These are phyloP conservation scores for Chaetomium strumarium DNA, from an alignment of 2,329 filamentous ascomycete species.

Conservation along the genomic window DNA sequence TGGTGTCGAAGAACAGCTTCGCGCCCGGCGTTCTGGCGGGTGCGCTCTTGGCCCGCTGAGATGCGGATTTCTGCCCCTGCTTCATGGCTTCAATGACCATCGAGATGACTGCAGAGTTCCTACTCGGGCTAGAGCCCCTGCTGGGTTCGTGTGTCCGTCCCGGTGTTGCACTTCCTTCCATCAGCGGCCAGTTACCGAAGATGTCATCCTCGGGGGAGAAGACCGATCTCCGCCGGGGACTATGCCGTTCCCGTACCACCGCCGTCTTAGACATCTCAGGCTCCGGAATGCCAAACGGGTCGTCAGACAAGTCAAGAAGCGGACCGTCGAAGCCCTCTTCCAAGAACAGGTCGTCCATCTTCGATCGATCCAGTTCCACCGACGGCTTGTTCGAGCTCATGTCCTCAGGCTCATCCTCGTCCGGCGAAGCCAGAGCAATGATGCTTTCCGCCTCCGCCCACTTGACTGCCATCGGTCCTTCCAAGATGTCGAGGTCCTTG, in stretches of 20 bases:
- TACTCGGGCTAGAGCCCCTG: slow-evolving; percentile 24
- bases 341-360: slow-evolving; percentile 40
- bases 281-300: slow-evolving; percentile 38
- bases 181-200: slow-evolving; percentile 46
- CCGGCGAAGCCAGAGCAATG: slow-evolving; percentile 72
- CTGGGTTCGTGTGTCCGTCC: slow-evolving; percentile 38
- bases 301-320: slow-evolving; percentile 38
- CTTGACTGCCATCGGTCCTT: slow-evolving; percentile 52
- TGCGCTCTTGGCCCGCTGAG: slow-evolving; percentile 33
- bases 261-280: slow-evolving; percentile 43
- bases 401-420: slow-evolving; percentile 49
- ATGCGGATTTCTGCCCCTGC: slow-evolving; percentile 40
- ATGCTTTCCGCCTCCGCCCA: slow-evolving; percentile 84
- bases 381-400: slow-evolving; percentile 23
- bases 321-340: slow-evolving; percentile 45
- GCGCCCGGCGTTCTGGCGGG: slow-evolving; percentile 37
- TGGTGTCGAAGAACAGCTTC: slow-evolving; percentile 62
- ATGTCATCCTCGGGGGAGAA: slow-evolving; percentile 63
- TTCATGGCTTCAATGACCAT: slow-evolving; percentile 62
- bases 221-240: slow-evolving; percentile 52
- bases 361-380: slow-evolving; percentile 35
- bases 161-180: slow-evolving; percentile 33
- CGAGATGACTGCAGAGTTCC: slow-evolving; percentile 46
- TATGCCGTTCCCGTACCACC: slow-evolving; percentile 49
- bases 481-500: slow-evolving; percentile 58